Evolutionary conservation across 192 early-diverging fungal genomes (phyloP).

Genomic region (Coemansia erecta): DNA sequence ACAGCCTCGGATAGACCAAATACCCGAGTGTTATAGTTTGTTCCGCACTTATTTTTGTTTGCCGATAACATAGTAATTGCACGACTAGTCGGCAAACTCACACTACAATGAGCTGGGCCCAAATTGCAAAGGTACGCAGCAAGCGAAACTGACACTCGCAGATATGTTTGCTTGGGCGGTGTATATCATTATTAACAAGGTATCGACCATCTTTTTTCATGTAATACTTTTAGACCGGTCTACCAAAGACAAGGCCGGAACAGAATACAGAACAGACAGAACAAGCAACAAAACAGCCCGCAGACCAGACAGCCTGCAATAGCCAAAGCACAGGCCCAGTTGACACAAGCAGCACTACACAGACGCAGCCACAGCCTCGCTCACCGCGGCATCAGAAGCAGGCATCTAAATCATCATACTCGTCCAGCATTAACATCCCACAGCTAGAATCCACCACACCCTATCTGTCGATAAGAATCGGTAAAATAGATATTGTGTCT

Average conservation of each 20-base stretch:
- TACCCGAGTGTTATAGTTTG: too few species aligned
- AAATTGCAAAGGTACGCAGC: conserved; percentile 8
- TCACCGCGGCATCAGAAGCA: neutral
- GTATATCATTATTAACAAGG: neutral
- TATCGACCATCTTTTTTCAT: neutral
- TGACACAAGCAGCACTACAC: too few species aligned
- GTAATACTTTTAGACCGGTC: neutral
- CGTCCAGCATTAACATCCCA: conserved; percentile 3
- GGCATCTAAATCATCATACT: conserved; percentile 3
- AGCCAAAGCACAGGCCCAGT: too few species aligned
- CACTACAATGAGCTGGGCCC: neutral
- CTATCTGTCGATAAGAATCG: conserved; percentile 18
- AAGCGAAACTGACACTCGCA: neutral
- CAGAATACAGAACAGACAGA: conserved; percentile 6
- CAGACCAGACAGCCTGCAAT: too few species aligned
- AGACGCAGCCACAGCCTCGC: too few species aligned
- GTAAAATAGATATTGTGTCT: conserved; percentile 20
- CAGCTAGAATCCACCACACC: neutral
- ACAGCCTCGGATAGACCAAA: too few species aligned
- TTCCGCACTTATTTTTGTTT: too few species aligned
- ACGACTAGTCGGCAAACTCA: too few species aligned
- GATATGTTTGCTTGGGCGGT: neutral
- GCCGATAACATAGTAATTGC: too few species aligned
- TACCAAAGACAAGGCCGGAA: neutral
- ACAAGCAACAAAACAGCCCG: neutral